These are phyloP conservation scores for Astrocystis sublimbata DNA, from an alignment of 495 filamentous ascomycete genomes.

Conservation along the genomic window DNA sequence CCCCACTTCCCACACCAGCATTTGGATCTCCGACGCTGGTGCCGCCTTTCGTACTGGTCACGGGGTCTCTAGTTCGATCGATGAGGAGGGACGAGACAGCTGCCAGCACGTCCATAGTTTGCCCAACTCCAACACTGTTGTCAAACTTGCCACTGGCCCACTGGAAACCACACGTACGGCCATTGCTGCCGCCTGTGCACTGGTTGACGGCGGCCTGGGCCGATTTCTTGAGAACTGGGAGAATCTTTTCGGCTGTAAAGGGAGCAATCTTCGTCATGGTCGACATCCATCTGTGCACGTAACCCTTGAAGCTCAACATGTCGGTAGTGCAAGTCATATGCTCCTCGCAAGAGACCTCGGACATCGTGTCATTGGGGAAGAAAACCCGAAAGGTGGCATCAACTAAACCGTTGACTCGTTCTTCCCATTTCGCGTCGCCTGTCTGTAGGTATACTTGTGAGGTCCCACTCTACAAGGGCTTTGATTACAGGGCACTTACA, in stretches of 20 bases:
- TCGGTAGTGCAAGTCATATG: constrained; percentile 67
- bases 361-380: constrained; percentile 58
- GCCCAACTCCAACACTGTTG: constrained; percentile 51
- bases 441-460: constrained; percentile 14
- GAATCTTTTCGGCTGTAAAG: constrained; percentile 57
- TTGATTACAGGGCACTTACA: constrained; percentile 37
- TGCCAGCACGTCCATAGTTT: constrained; percentile 60
- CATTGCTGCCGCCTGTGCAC: constrained; percentile 61
- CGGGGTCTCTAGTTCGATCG: constrained; percentile 39
- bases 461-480: neutral
- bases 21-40: constrained; percentile 60
- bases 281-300: constrained; percentile 76
- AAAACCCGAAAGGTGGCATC: constrained; percentile 60
- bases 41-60: constrained; percentile 56
- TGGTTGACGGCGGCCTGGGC: constrained; percentile 65
- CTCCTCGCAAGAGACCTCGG: constrained; percentile 69
- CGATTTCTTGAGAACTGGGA: constrained; percentile 62
- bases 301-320: constrained; percentile 79
- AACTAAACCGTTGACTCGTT: constrained; percentile 60
- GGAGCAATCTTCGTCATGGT: constrained; percentile 70
- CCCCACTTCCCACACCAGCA: constrained; percentile 49
- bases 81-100: constrained; percentile 50
- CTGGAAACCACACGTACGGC: constrained; percentile 62
- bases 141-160: constrained; percentile 66
- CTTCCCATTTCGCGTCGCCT: constrained; percentile 56